These are phyloP conservation scores for Sporothrix pseudoabietina DNA, from an alignment of 2,329 filamentous ascomycete species.

Conservation along the genomic window DNA sequence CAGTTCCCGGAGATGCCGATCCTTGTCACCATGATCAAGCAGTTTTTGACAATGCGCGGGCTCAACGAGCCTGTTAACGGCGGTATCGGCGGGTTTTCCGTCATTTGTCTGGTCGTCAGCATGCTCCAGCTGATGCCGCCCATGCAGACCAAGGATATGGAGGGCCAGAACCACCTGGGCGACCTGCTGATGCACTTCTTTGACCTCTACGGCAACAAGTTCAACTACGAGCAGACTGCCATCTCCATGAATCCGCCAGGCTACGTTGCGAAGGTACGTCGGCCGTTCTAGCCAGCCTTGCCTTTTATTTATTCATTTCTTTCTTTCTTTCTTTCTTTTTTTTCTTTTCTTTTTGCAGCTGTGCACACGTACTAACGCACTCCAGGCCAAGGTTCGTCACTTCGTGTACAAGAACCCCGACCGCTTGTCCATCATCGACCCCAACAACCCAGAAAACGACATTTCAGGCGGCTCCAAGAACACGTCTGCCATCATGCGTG, in stretches of 20 bases:
- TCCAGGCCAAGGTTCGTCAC: constrained; percentile 49
- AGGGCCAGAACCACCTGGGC: constrained; percentile 69
- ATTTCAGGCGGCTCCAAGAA: constrained; percentile 84
- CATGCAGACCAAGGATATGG: constrained; percentile 61
- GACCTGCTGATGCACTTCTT: constrained; percentile 85
- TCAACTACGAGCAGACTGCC: constrained; percentile 69
- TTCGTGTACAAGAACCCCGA: constrained; percentile 62
- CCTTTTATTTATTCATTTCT: not conserved
- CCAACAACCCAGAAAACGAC: constrained; percentile 82
- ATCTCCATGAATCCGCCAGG: constrained; percentile 76
- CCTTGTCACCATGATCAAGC: constrained; percentile 86
- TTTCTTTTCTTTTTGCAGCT: not conserved
- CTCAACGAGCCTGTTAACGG: constrained; percentile 90
- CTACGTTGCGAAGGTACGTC: constrained; percentile 72
- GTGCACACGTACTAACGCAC: not conserved
- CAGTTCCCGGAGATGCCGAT: constrained; percentile 83
- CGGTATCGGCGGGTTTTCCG: constrained; percentile 89
- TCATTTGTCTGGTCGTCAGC: constrained; percentile 90
- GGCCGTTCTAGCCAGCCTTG: constrained; percentile 21
- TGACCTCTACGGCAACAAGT: constrained; percentile 81
- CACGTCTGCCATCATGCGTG: constrained; percentile 65
- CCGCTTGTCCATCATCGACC: constrained; percentile 86
- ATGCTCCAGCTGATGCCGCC: constrained; percentile 80
- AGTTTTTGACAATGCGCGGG: constrained; percentile 84
- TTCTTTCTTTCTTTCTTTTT: not conserved